Conservation (phyloP, 2,329 filamentous ascomycete genomes). For the Penicillium freii region DNA sequence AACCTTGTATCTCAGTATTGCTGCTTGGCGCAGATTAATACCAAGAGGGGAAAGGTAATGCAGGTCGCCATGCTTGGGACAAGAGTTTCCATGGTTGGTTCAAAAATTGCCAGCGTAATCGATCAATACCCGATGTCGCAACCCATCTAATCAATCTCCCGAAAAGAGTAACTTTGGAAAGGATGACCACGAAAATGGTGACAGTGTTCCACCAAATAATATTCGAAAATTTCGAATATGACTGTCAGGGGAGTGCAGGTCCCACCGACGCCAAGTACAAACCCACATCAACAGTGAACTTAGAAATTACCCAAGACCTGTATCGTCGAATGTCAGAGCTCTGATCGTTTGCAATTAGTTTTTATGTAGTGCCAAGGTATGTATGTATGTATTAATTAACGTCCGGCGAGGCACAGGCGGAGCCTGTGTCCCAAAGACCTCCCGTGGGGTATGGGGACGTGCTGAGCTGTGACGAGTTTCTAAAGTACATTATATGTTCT, state of each 20-base stretch:
- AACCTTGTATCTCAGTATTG: neutral
- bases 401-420: no score
- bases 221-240: neutral
- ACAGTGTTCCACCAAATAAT: neutral
- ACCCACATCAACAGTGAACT: no score
- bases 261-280: no score
- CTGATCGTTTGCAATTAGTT: neutral
- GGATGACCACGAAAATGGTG: neutral
- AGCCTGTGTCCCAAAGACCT: no score
- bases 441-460: no score
- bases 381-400: no score
- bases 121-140: conserved; percentile 3
- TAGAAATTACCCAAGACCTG: no score
- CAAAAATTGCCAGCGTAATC: neutral
- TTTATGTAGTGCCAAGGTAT: neutral
- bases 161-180: neutral
- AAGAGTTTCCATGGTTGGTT: neutral
- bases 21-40: neutral
- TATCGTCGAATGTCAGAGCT: neutral
- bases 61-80: neutral
- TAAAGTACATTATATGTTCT: no score
- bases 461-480: no score
- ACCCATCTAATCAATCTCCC: neutral
- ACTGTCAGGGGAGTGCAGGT: no score
- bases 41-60: neutral